Conservation (phyloP, 257 asterid genomes). For the Primulina tabacum region DNA sequence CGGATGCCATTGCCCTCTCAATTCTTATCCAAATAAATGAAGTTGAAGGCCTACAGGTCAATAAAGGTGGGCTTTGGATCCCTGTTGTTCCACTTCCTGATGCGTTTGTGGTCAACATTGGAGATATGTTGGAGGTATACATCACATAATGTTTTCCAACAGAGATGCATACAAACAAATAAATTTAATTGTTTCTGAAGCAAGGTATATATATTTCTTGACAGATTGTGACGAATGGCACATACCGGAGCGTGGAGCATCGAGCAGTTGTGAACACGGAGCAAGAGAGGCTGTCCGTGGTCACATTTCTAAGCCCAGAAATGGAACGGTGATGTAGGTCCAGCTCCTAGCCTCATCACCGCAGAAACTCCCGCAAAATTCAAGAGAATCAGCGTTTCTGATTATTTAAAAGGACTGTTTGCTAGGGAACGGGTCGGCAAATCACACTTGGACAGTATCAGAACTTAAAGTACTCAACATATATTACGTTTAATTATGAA, state of each 20-base stretch:
- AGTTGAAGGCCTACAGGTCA: conserved; percentile 28
- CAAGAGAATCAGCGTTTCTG: conserved; percentile 15
- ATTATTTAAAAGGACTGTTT: conserved; percentile 8
- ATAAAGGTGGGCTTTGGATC: conserved; percentile 25
- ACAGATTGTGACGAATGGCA: conserved; percentile 27
- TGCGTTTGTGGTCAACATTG: conserved; percentile 30
- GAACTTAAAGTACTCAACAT: neutral
- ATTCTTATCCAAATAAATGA: conserved; percentile 27
- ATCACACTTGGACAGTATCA: conserved; percentile 25
- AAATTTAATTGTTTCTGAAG: too few relatives aligned
- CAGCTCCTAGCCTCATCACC: conserved; percentile 22
- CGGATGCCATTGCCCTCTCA: conserved; percentile 22
- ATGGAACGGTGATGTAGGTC: conserved; percentile 18
- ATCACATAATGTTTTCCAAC: too few relatives aligned
- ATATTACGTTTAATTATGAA: too few relatives aligned
- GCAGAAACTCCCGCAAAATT: conserved; percentile 21
- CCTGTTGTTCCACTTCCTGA: conserved; percentile 22
- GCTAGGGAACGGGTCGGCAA: conserved; percentile 21
- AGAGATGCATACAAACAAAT: too few relatives aligned
- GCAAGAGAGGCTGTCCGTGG: conserved; percentile 25
- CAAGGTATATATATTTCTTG: neutral
- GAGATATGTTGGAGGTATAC: conserved; percentile 29
- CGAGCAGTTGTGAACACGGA: conserved; percentile 18
- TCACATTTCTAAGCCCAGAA: conserved; percentile 19
- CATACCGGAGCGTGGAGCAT: conserved; percentile 26